Conservation (phyloP, 306 rosid species). For the Lathyrus oleraceus region DNA sequence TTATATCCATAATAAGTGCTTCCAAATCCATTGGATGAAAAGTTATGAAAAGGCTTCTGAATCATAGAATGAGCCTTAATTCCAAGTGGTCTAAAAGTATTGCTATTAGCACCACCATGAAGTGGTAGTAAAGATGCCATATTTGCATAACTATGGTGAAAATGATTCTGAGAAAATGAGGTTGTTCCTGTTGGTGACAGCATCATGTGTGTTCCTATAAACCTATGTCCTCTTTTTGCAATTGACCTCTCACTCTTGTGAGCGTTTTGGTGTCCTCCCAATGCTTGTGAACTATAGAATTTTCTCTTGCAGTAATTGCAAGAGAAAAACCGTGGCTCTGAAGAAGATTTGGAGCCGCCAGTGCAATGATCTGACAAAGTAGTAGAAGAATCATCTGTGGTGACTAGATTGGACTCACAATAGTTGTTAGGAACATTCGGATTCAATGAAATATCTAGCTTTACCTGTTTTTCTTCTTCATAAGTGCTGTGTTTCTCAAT, state of each 20-base stretch:
- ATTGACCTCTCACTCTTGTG: conserved; percentile 78
- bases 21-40: conserved; percentile 34
- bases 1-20: conserved; percentile 28
- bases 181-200: conserved; percentile 35
- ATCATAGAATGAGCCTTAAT: conserved; percentile 57
- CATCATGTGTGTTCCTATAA: conserved; percentile 21
- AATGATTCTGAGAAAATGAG: conserved; percentile 42
- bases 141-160: conserved; percentile 24
- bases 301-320: conserved; percentile 81
- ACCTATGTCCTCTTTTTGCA: conserved; percentile 64
- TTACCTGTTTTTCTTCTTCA: conserved; percentile 28
- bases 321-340: conserved; percentile 54
- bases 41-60: conserved; percentile 47
- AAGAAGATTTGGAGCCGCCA: conserved; percentile 3
- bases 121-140: conserved; percentile 59
- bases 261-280: conserved; percentile 95
- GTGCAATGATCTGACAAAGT: conserved; percentile 20
- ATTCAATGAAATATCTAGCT: conserved; percentile 37
- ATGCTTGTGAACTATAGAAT: conserved; percentile 77
- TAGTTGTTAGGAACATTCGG: conserved; percentile 42
- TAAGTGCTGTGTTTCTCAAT: conserved; percentile 35
- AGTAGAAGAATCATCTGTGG: background rate
- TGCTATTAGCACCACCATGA: conserved; percentile 33
- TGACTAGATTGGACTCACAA: conserved; percentile 37
- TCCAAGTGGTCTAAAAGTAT: conserved; percentile 44